phyloP scores from a whole-genome alignment of 805 yeast genomes.

The Hanseniaspora singularis region DNA sequence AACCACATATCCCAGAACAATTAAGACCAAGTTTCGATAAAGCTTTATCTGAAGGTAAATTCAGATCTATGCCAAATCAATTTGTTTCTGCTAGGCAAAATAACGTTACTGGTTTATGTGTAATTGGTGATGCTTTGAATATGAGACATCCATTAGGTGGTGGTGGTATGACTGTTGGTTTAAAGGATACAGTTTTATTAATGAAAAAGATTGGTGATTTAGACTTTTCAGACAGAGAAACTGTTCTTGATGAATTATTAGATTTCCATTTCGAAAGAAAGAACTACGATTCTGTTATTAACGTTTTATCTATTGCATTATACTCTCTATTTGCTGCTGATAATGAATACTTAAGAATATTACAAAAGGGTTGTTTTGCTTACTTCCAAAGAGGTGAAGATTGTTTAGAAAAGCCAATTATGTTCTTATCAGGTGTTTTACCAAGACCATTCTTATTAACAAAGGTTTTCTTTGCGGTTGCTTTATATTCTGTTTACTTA shows the following conservation, averaged over 20 bases:
- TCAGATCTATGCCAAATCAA: slow-evolving; percentile 88
- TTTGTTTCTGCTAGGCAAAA: slow-evolving; percentile 70
- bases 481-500: slow-evolving; percentile 64
- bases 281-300: slow-evolving; percentile 67
- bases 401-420: slow-evolving; percentile 66
- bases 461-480: slow-evolving; percentile 82
- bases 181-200: slow-evolving; percentile 65
- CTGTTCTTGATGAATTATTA: slow-evolving; percentile 44
- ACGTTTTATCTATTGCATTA: slow-evolving; percentile 80
- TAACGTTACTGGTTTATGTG: slow-evolving; percentile 58
- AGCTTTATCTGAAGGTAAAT: slow-evolving; percentile 48
- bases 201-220: slow-evolving; percentile 36
- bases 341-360: slow-evolving; percentile 44
- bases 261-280: slow-evolving; percentile 73
- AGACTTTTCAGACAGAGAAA: slow-evolving; percentile 43
- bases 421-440: slow-evolving; percentile 67
- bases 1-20: slow-evolving; percentile 54
- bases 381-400: slow-evolving; percentile 80
- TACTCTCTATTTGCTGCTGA: slow-evolving; percentile 87
- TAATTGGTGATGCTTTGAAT: slow-evolving; percentile 86
- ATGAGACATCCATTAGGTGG: slow-evolving; percentile 98
- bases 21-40: slow-evolving; percentile 54
- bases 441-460: slow-evolving; percentile 67
- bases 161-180: slow-evolving; percentile 98
- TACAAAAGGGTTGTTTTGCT: slow-evolving; percentile 80